Evolutionary conservation across 2,329 filamentous ascomycete species (phyloP).

Genomic region (Neofusicoccum ribis): DNA sequence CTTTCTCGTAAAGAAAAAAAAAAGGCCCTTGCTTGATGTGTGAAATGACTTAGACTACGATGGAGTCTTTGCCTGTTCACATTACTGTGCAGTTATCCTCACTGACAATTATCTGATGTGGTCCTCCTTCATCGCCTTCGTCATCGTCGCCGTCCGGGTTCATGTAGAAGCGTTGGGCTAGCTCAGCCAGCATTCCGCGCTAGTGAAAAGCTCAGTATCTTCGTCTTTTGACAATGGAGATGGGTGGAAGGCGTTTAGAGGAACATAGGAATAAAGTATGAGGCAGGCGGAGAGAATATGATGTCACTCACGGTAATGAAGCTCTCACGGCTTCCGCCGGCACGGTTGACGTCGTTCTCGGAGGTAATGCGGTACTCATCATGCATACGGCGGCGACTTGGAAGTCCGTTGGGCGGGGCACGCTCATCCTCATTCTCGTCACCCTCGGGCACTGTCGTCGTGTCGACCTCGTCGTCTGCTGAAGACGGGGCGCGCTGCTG

Average conservation of each 20-base stretch:
- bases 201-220: slow-evolving; percentile 5
- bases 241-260: background rate
- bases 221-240: background rate
- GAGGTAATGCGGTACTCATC: slow-evolving; percentile 62
- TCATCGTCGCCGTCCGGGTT: slow-evolving; percentile 25
- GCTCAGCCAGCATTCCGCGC: slow-evolving; percentile 37
- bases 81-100: slow-evolving; percentile 14
- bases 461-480: slow-evolving; percentile 21
- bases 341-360: slow-evolving; percentile 62
- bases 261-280: background rate
- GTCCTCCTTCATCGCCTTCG: slow-evolving; percentile 21
- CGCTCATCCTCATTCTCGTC: slow-evolving; percentile 40
- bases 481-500: background rate
- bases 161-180: slow-evolving; percentile 35
- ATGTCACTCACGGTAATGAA: slow-evolving; percentile 53
- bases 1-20: too few relatives aligned
- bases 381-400: slow-evolving; percentile 60
- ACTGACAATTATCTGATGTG: slow-evolving; percentile 4
- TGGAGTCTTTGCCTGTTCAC: background rate
- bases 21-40: too few relatives aligned
- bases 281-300: background rate
- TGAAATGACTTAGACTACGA: too few relatives aligned
- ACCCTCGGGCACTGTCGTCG: slow-evolving; percentile 16
- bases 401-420: slow-evolving; percentile 48
- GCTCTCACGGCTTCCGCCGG: slow-evolving; percentile 58